Base-by-base conservation (phyloP, 306 rosid species). In the Begonia fuchsioides region DNA sequence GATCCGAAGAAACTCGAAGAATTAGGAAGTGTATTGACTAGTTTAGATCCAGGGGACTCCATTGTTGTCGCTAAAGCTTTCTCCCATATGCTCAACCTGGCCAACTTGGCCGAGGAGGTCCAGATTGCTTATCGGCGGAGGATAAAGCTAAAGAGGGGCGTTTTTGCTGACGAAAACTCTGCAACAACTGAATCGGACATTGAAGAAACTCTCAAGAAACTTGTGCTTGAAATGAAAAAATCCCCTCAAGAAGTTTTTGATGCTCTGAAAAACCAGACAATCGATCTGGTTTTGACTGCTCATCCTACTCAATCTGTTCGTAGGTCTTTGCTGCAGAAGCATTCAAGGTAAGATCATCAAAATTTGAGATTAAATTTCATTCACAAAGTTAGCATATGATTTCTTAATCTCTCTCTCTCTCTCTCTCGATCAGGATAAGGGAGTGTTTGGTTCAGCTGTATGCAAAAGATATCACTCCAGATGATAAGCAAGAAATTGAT, bases 41-140 rank as follows among this genome's bases (percentile, higher is more conserved):
- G 86, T 68, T 77, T 86, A 69, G 86, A 86, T 54, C 86, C 96
- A 10, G 96, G 96, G 50, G 94, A 86, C 58, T 86, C 90, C 32
- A 86, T 86, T 55, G 86, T 86, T 49, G 60, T 86, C 32, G 81
- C 94, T 8, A 86, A 86, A 58, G 72, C 96, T 58, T 86, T 86
- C 53, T 55, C 94, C 12, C 90, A 86, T 59, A 86, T 86, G 96
- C 96, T 86, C 73, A 86, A 77, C 76, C 70, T 86, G 71, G 96
- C 96, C 59, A 86, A 86, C 79, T 79, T 86, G 66, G 96, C 96
- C n/a, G 96, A 86, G 77, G 94, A 86, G 72, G 94, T 86, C 60
- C 94, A 86, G 78, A 86, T 86, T 70, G 73, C 96, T 50, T 65
- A 57, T 26, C 90, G 94, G 16, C 64, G 94, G 54, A 69, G 87